phyloP scores from a whole-genome alignment of 768 basidiomycete genomes.

The Leccinum olivaceopallidum region DNA sequence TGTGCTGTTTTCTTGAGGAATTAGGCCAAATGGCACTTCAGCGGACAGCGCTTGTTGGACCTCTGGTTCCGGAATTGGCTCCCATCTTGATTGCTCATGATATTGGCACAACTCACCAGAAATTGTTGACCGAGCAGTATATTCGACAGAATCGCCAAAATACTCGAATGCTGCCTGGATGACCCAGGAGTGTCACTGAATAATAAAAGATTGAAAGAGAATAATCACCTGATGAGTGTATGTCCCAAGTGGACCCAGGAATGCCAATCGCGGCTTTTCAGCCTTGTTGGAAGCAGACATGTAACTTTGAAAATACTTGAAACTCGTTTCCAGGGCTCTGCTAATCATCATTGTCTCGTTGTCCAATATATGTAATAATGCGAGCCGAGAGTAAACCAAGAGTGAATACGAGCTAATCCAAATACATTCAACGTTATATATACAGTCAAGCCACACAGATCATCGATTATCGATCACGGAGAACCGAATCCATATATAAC shows the following conservation, averaged over 20 bases:
- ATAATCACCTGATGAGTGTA: slow-evolving; percentile 62
- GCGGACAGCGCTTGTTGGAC: slow-evolving; percentile 55
- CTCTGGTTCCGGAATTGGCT: slow-evolving; percentile 39
- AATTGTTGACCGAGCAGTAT: slow-evolving; percentile 42
- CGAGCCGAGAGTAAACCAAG: background rate
- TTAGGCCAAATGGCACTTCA: slow-evolving; percentile 51
- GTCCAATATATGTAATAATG: background rate
- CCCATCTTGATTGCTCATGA: background rate
- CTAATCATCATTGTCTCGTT: slow-evolving; percentile 9
- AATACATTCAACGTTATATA: background rate
- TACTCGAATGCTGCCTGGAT: slow-evolving; percentile 46
- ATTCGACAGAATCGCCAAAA: slow-evolving; percentile 48
- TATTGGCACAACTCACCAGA: slow-evolving; percentile 32
- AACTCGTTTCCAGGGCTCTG: slow-evolving; percentile 4
- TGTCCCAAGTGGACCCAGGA: slow-evolving; percentile 69
- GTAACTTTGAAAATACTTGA: slow-evolving; percentile 8
- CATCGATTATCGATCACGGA: background rate
- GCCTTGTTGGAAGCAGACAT: slow-evolving; percentile 12
- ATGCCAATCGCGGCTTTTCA: slow-evolving; percentile 40
- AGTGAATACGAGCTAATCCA: background rate
- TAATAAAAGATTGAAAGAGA: background rate
- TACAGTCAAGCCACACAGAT: slow-evolving; percentile 1
- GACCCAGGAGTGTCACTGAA: slow-evolving; percentile 21
- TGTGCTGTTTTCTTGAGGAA: slow-evolving; percentile 81
- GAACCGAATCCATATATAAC: background rate